Evolutionary conservation across 495 filamentous ascomycete species (phyloP), one percentile per base, ranked within the genome.

Genomic region (Aspergillus cristatus): DNA sequence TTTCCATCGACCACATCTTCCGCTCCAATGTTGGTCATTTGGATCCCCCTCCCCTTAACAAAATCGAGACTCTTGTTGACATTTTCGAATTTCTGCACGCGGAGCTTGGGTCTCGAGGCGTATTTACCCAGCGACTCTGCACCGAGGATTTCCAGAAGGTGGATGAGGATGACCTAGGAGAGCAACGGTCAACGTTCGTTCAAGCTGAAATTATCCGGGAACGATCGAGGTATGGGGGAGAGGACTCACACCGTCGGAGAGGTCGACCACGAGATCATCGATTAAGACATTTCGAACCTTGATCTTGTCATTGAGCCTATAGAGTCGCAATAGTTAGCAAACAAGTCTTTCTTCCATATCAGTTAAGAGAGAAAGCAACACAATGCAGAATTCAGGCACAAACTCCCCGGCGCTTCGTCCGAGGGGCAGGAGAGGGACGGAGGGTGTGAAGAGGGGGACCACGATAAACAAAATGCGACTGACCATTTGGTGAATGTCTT

Each of bases 401-500:
- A 0, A 10, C 15, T 14, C n/a, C n/a, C n/a, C n/a, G n/a, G n/a
- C n/a, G n/a, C n/a, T n/a, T n/a, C n/a, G n/a, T n/a, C n/a, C n/a
- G n/a, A n/a, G n/a, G n/a, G 20, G 20, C 13, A 14, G 22, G 2
- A 3, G 15, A 42, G 17, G 31, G 32, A 24, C n/a, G 6, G 22
- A 32, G 18, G 28, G 26, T 24, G 28, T 24, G 32, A 37, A 20
- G 14, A 38, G 10, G 14, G 18, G 15, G 17, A 8, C 4, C 4
- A 8, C 4, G 20, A 24, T 24, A 24, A 24, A 24, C 20, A 24
- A 18, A 33, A 31, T n/a, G n/a, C n/a, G n/a, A 55, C 72, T 37
- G 53, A 87, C 86, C 91, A 97, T 80, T 97, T 97, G 14, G 88
- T 94, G 60, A 97, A 97, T n/a, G 91, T 98, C 75, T 97, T 98